Percentiles rank a stretch among this genome's conserved stretches.
Evolutionary conservation across 441 rosid species (phyloP).

Genomic region (Sinapis alba): DNA sequence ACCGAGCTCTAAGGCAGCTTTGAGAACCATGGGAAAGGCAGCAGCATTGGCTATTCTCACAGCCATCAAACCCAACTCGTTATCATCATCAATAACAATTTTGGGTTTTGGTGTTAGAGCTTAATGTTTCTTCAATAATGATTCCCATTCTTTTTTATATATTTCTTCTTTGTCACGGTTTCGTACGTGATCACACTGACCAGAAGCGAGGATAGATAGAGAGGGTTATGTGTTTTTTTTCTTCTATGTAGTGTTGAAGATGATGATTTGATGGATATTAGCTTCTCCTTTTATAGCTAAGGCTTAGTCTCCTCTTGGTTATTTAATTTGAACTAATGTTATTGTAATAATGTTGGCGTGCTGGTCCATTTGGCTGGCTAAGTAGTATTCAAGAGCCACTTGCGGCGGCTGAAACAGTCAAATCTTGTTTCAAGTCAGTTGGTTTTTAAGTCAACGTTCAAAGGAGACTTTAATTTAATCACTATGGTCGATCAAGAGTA

Average conservation of each 20-base stretch:
- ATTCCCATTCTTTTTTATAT: conserved; percentile 14
- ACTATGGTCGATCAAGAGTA: neutral
- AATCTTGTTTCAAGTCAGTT: neutral
- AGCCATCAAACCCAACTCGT: conserved; percentile 7
- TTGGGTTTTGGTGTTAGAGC: conserved; percentile 5
- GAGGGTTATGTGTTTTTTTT: neutral
- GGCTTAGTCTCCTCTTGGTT: neutral
- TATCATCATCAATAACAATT: conserved; percentile 6
- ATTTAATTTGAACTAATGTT: neutral
- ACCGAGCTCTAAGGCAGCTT: conserved; percentile 35
- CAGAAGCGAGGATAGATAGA: neutral
- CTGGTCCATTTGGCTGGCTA: conserved; percentile 1
- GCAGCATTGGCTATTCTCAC: conserved; percentile 24
- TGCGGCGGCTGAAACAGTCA: conserved; percentile 4
- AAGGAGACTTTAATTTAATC: conserved; percentile 9
- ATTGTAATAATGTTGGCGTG: neutral
- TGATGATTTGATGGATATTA: neutral
- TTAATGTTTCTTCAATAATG: conserved; percentile 16
- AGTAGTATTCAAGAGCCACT: neutral
- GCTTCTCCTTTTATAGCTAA: neutral
- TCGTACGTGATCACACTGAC: neutral
- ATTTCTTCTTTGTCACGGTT: neutral
- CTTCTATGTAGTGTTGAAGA: neutral
- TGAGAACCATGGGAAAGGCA: conserved; percentile 41
- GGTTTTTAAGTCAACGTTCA: conserved; percentile 18